Percentiles rank a stretch among this genome's conserved stretches.
Evolutionary conservation across 805 yeast species (phyloP).

Genomic region (Blastobotrys attinorum): DNA sequence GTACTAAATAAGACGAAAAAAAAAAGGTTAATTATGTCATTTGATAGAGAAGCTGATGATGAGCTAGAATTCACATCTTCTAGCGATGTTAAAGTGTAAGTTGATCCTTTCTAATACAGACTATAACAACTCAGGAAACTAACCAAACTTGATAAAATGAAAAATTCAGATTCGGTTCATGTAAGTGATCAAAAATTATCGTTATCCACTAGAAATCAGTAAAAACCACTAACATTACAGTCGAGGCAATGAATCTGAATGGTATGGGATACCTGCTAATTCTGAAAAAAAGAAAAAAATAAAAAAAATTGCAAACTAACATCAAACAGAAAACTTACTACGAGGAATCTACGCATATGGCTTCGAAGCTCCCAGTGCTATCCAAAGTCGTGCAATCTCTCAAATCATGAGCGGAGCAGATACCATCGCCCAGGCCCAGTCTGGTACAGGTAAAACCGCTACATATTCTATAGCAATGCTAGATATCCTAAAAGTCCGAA

Average conservation of each 20-base stretch:
- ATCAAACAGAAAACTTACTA: conserved; percentile 14
- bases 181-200: conserved; percentile 22
- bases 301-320: not conserved
- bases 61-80: conserved; percentile 56
- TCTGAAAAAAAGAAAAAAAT: not conserved
- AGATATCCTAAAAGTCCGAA: conserved; percentile 56
- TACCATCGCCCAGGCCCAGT: conserved; percentile 77
- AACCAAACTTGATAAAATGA: no score
- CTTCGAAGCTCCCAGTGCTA: conserved; percentile 74
- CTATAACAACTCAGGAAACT: no score
- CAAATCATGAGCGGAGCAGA: conserved; percentile 72
- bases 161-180: not conserved
- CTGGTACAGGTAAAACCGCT: conserved; percentile 90
- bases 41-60: conserved; percentile 15
- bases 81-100: conserved; percentile 27
- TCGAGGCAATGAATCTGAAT: conserved; percentile 28
- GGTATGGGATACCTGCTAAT: conserved; percentile 11
- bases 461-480: conserved; percentile 66
- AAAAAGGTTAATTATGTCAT: conserved; percentile 1
- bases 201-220: not conserved
- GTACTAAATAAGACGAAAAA: not conserved
- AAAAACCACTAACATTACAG: conserved; percentile 22
- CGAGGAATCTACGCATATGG: conserved; percentile 72
- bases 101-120: no score
- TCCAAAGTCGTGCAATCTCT: conserved; percentile 72